Evolutionary conservation across 768 basidiomycete genomes (phyloP).

Genomic region (Fibroporia radiculosa): DNA sequence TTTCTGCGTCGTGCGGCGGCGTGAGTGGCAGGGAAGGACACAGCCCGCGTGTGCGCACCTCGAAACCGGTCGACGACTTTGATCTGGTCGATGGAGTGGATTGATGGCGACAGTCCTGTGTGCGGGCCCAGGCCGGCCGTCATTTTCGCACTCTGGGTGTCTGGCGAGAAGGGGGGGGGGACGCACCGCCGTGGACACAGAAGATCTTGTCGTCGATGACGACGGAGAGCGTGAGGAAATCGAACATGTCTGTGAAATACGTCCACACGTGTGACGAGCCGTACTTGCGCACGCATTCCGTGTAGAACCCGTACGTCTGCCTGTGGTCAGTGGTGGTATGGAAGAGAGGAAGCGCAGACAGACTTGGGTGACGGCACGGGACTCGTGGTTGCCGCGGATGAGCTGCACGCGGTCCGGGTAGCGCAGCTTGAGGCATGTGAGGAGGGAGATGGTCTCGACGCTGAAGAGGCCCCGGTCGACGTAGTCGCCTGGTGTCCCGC

Average conservation of each 20-base stretch:
- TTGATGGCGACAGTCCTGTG: conserved; percentile 89
- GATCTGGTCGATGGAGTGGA: conserved; percentile 99
- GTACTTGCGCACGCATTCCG: conserved; percentile 96
- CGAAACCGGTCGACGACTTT: conserved; percentile 98
- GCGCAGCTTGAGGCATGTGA: conserved; percentile 93
- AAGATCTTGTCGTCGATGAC: conserved; percentile 99
- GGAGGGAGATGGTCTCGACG: conserved; percentile 95
- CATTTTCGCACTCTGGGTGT: background rate
- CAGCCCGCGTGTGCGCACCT: conserved; percentile 39
- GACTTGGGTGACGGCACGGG: conserved; percentile 95
- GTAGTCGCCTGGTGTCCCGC: conserved; percentile 93
- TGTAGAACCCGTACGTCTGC: conserved; percentile 98
- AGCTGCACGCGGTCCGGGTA: conserved; percentile 96
- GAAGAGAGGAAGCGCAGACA: conserved; percentile 23
- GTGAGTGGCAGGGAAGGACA: conserved; percentile 8
- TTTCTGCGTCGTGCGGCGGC: conserved; percentile 58
- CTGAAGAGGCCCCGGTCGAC: conserved; percentile 97
- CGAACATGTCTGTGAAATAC: conserved; percentile 99
- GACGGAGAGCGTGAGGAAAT: conserved; percentile 93
- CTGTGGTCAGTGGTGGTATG: too few relatives aligned
- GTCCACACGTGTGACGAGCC: conserved; percentile 96
- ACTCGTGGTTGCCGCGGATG: conserved; percentile 97
- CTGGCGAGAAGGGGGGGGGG: too few relatives aligned
- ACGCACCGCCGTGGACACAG: conserved; percentile 93
- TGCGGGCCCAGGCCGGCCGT: too few relatives aligned